Base-by-base conservation (phyloP, 116 monocot species). In the Trichopus zeylanicus region DNA sequence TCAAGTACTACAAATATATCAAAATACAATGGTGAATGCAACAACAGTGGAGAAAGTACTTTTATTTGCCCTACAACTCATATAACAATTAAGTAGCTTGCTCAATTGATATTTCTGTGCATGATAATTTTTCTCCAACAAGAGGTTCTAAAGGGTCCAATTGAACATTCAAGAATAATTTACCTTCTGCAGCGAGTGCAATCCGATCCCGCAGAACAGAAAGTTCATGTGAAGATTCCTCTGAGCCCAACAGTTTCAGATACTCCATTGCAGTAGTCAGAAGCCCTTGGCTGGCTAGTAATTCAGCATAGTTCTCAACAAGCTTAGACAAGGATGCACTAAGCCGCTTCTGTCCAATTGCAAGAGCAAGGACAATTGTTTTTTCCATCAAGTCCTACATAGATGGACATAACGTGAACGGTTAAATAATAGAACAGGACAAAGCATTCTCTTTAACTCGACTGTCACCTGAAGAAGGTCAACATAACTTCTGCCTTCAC, bases 301-400 rank as follows among this genome's bases (percentile, higher is more conserved):
- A 49, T 76, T 99, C 99, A 70, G 83, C 88, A 78, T 99, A 99
- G 53, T 80, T 99, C 66, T 92, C 92, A 32, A 99, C 80, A 62
- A 99, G 88, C 67, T 92, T 99, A 49, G 83, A 81, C 59, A 99
- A 78, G 46, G 99, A 73, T 46, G 82, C 31, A 61, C 82, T 88
- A 57, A 99, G 85, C 46, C 69, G 75, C 70, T 88, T 99, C 55
- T 85, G 88, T 25, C 88, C 92, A 25, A 88, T 92, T 57, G 99
- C 99, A 67, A 88, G 64, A 28, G 85, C 69, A 59, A 99, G 86
- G 48, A 90, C 77, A 54, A 91, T 79, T 4, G 86, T 88, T 62
- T 88, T 99, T 55, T 99, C 99, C 99, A 99, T 99, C 59, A 99
- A 77, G 81, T 99, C 99, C 99, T 99, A 70, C 35, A 54, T 51